Evolutionary conservation across 441 rosid genomes (phyloP), one percentile per base, ranked within the genome.

Genomic region (Erodium trifolium): DNA sequence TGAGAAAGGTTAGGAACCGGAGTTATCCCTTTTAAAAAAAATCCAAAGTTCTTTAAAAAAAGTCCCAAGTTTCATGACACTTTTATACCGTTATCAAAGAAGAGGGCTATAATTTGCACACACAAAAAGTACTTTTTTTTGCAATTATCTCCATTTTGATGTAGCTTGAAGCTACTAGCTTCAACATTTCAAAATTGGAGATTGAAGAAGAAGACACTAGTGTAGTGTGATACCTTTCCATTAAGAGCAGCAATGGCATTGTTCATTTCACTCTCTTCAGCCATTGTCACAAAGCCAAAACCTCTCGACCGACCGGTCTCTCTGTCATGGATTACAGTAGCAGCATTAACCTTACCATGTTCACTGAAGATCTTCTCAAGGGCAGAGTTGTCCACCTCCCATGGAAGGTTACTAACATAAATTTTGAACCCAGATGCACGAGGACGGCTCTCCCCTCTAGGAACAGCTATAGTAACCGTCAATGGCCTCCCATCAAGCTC

Each of bases 211-310:
- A 51, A 51, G 17, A 8, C 29, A 43, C 3, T 31, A 31, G 34
- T 31, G 34, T 2, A 67, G 4, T 51, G 13, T n/a, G 16, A 1
- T 82, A 88, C 91, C 89, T 85, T 79, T 70, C 93, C 89, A 72
- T 88, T 90, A n/a, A 88, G 83, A 1, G 93, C 91, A 68, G 89
- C 86, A 6, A 88, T 82, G 77, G 90, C 91, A 39, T 86, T 89
- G 67, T 88, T 82, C 86, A 86, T 73, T 82, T 86, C 91, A 7
- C 84, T 75, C 77, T 86, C 91, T 3, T 72, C 51, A 9, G 88
- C 71, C 93, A 88, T 86, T 0, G 88, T 83, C 37, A 88, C 93
- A 60, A 88, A 88, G 65, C 91, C 93, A 49, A 88, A 88, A 62
- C 93, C 91, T 57, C 93, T 89, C 3, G 93, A 88, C 11, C 91